phyloP scores from a whole-genome alignment of 2,329 filamentous ascomycete genomes.

The Colletotrichum navitas region DNA sequence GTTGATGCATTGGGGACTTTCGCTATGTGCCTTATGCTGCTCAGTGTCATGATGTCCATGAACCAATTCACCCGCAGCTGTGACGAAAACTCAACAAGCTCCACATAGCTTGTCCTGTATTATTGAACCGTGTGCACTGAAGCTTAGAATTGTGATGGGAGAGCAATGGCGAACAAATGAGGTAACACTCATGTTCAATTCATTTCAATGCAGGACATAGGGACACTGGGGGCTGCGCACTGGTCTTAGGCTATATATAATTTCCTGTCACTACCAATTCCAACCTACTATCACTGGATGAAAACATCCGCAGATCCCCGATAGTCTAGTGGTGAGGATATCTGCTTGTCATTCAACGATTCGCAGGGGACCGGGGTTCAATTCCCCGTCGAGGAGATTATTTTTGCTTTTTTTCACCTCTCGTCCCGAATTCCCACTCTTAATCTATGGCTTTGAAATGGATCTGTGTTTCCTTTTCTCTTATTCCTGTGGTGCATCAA shows the following conservation, averaged over 20 bases:
- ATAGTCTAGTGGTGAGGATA: slow-evolving; percentile 43
- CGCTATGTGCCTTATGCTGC: neutral
- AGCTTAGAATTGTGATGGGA: neutral
- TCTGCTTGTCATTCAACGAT: slow-evolving; percentile 35
- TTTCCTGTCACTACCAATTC: rapidly evolving
- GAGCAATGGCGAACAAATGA: neutral
- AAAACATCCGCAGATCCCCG: slow-evolving; percentile 24
- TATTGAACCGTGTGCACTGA: neutral
- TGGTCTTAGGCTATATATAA: rapidly evolving
- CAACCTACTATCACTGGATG: slow-evolving; percentile 22
- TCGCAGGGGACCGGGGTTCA: slow-evolving; percentile 42
- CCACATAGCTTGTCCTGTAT: neutral
- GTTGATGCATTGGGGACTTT: neutral
- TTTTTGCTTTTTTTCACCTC: neutral
- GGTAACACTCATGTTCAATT: neutral
- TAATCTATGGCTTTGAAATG: neutral
- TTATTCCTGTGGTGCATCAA: neutral
- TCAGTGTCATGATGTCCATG: too few relatives aligned
- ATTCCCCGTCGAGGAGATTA: slow-evolving; percentile 41
- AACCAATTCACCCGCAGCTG: neutral
- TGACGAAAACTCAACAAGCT: neutral
- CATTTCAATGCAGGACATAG: neutral
- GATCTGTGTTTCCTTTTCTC: too few relatives aligned
- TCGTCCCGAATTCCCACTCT: neutral
- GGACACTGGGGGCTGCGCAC: neutral